Base-by-base conservation (phyloP, 768 basidiomycete genomes). In the Hortiboletus flavorubellus region DNA sequence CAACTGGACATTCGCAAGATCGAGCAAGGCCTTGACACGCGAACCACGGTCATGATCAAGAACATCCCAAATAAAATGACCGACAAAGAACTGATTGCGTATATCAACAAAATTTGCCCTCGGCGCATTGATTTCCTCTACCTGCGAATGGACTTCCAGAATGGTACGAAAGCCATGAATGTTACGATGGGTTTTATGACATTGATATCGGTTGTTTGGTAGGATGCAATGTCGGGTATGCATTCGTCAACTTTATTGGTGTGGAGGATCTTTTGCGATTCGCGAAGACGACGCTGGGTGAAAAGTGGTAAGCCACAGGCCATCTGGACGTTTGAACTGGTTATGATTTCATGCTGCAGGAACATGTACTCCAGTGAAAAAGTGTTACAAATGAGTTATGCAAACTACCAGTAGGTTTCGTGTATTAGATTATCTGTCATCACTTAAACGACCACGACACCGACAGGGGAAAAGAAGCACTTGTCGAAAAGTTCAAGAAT, bases 21-120 rank as follows among this genome's bases (percentile, higher is more conserved):
- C 62, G 89, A 88, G 68, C 80, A 79, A 31, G 93, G 93, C 5
- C 70, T 78, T 55, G 91, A 93, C 62, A 91, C 86, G 35, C 78
- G 91, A 33, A 91, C 90, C 34, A 92, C 91, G 30, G 85, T 92
- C 46, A 92, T 91, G 89, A 84, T 91, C 58, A 92, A 93, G 73
- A 95, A 95, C 64, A 90, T 95, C 43, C 93, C 93, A 3, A 95
- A 94, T 73, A 93, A 93, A 71, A 90, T 91, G 88, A 86, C 78
- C 58, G 87, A 91, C 70, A 79, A 76, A 64, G 87, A 91, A 59
- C 66, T 91, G 62, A 75, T 85, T 55, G 70, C 72, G 38, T 92
- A 82, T 63, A 90, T 90, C 58, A 78, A 73, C 48, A 79, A 82
- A 57, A 89, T 90, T 26, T 89, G 86, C 67, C 82, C 84, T n/a